Evolutionary conservation across 2,329 filamentous ascomycete species (phyloP), one percentile per base, ranked within the genome.

Genomic region (Colletotrichum liriopes): DNA sequence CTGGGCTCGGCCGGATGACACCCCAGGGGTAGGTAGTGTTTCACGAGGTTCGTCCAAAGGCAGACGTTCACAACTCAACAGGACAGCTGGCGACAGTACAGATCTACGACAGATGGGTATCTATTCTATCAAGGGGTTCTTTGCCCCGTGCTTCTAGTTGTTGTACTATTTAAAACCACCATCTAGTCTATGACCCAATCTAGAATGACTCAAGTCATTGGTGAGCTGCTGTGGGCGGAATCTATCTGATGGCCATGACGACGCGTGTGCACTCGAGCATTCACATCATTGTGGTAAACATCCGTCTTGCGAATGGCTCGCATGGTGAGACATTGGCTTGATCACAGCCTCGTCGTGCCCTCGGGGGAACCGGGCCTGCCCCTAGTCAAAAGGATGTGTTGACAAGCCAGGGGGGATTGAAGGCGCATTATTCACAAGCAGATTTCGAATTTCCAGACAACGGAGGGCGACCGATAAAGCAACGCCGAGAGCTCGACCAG

Each of bases 101-200:
- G 11, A 39, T 8, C 20, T 26, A 1, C 5, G 18, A 20, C 29
- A 49, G n/a, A 37, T 37, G 45, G 32, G 32, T 51, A 51, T 62
- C 45, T 49, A 62, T 39, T 51, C 43, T 49, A 37, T 49, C 18
- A 26, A n/a, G 43, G n/a, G 59, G 43, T 12, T 47, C 29, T 18
- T 32, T 11, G 14, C 59, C 43, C 59, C 5, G n/a, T 18, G 32
- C 35, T 39, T 62, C 43, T 62, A 62, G 14, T 32, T 20, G n/a
- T 39, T 39, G 3, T 20, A 12, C n/a, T 37, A 39, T 32, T 32
- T 20, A 26, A 18, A 5, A 49, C 32, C 11, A 11, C 14, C 5
- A 6, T 62, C 59, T 62, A 62, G 39, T 62, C 59, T 62, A 51
- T 39, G n/a, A 49, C 14, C 9, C 7, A 18, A 37, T 39, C 29